Evolutionary conservation across 768 basidiomycete species (phyloP).

Genomic region (Leucogyrophana mollusca): DNA sequence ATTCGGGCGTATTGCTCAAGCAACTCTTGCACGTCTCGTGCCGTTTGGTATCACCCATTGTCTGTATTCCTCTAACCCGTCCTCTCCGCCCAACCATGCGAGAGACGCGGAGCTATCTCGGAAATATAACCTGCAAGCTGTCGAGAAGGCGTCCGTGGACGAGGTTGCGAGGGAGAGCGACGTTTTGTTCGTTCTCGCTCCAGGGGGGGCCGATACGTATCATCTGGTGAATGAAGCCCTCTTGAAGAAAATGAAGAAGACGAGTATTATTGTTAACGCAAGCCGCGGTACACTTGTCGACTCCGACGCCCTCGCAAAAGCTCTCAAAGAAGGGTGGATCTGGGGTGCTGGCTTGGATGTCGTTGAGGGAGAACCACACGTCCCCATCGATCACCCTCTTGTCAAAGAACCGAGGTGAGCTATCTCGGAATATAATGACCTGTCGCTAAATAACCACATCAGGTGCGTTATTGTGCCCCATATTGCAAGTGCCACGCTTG

Average conservation of each 20-base stretch:
- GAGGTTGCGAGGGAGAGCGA: constrained; percentile 79
- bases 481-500: constrained; percentile 85
- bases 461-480: constrained; percentile 88
- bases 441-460: neutral
- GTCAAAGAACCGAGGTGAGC: constrained; percentile 72
- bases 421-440: neutral
- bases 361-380: constrained; percentile 85
- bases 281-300: constrained; percentile 87
- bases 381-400: constrained; percentile 73
- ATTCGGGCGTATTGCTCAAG: constrained; percentile 92
- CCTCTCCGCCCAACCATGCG: constrained; percentile 40
- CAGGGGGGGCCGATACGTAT: constrained; percentile 67
- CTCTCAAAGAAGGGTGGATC: constrained; percentile 74
- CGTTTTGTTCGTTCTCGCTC: constrained; percentile 80
- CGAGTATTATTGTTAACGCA: constrained; percentile 81
- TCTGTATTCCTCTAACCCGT: constrained; percentile 63
- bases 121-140: constrained; percentile 31
- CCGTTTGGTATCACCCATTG: constrained; percentile 80
- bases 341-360: constrained; percentile 95
- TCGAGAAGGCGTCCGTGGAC: constrained; percentile 61
- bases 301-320: constrained; percentile 82
- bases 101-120: constrained; percentile 38
- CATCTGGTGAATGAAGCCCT: constrained; percentile 74
- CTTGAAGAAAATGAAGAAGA: constrained; percentile 81
- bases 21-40: constrained; percentile 72